A percentile compares a stretch with the other conserved stretches of the same genome.
Evolutionary conservation across 1,284 basidiomycete genomes (phyloP).

Genomic region (Melanopsichium pennsylvanicum): DNA sequence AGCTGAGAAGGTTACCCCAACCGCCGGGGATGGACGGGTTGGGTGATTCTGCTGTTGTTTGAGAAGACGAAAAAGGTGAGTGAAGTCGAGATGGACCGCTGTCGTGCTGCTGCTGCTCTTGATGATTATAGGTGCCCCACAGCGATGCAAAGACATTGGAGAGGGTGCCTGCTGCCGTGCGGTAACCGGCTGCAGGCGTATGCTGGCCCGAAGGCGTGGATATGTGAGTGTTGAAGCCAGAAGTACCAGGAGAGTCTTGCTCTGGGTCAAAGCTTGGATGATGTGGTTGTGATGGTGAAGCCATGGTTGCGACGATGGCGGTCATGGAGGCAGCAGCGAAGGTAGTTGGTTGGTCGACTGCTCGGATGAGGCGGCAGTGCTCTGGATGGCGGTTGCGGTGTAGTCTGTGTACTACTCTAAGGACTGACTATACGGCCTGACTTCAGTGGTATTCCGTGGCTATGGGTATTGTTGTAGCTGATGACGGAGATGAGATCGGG

Average conservation of each 20-base stretch:
- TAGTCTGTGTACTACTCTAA: too few species aligned
- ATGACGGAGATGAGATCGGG: too few species aligned
- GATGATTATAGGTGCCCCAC: conserved; percentile 40
- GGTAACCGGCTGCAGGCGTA: conserved; percentile 32
- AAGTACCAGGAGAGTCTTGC: conserved; percentile 16
- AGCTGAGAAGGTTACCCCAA: conserved; percentile 41
- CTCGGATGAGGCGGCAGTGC: too few species aligned
- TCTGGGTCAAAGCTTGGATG: conserved; percentile 18
- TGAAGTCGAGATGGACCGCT: conserved; percentile 27
- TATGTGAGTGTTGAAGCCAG: conserved; percentile 22
- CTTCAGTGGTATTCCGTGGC: too few species aligned
- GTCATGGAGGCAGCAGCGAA: conserved; percentile 8
- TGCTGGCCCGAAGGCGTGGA: conserved; percentile 25
- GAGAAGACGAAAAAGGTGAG: not conserved
- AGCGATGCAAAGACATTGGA: conserved; percentile 41
- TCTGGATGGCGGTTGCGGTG: too few species aligned
- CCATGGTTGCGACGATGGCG: conserved; percentile 26
- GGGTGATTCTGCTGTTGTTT: conserved; percentile 3
- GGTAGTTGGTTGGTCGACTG: too few species aligned
- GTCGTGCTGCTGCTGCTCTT: conserved; percentile 13
- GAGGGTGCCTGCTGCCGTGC: conserved; percentile 34
- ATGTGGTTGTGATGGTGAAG: conserved; percentile 7
- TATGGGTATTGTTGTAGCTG: too few species aligned
- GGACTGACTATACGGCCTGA: too few species aligned
- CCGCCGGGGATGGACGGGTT: conserved; percentile 30